phyloP scores from a whole-genome alignment of 305 asterid genomes.

The Fraxinus baroniana region DNA sequence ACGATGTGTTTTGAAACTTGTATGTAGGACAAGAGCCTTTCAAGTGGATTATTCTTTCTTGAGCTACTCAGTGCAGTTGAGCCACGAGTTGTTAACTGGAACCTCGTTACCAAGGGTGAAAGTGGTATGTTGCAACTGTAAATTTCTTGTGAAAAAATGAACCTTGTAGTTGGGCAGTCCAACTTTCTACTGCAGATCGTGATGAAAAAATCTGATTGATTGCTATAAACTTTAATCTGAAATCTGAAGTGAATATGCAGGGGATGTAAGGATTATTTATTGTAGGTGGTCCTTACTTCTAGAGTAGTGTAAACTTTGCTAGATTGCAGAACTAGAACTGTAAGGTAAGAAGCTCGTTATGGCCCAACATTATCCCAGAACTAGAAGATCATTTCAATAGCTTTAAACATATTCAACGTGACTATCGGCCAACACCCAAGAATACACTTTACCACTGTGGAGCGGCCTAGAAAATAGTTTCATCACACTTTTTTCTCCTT shows the following conservation, averaged over 20 bases:
- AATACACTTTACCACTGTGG: slow-evolving; percentile 19
- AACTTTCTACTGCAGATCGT: background rate
- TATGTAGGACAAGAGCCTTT: slow-evolving; percentile 78
- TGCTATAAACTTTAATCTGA: background rate
- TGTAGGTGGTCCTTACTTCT: background rate
- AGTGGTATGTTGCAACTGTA: slow-evolving; percentile 51
- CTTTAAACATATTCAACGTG: background rate
- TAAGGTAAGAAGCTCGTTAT: background rate
- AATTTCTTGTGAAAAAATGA: background rate
- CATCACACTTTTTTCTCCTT: background rate
- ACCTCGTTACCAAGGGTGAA: slow-evolving; percentile 89
- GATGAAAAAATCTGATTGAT: background rate
- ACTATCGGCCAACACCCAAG: slow-evolving; percentile 13
- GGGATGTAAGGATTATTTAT: background rate
- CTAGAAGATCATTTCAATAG: background rate
- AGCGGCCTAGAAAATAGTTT: background rate
- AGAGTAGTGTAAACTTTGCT: background rate
- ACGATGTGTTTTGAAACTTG: slow-evolving; percentile 23
- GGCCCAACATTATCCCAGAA: background rate
- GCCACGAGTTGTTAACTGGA: slow-evolving; percentile 97
- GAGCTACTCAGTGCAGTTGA: slow-evolving; percentile 92
- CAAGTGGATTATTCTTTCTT: slow-evolving; percentile 80
- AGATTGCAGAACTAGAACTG: background rate
- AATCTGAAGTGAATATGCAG: background rate
- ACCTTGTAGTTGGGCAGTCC: background rate